Base-by-base conservation (phyloP, 106 monocot genomes). In the Agapanthus africanus region DNA sequence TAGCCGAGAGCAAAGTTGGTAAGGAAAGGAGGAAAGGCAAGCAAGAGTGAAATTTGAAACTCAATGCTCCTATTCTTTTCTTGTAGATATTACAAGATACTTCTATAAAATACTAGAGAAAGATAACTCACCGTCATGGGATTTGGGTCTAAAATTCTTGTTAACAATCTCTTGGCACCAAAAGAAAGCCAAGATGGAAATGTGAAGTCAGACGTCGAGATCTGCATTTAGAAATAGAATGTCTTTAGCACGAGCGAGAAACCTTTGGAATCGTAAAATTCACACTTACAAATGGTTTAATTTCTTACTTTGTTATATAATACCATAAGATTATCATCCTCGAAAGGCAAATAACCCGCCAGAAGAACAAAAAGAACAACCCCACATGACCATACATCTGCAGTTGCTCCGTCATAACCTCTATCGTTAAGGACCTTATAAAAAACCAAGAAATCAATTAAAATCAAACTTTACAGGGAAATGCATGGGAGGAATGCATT, bases 261-360 rank as follows among this genome's bases (percentile, higher is more conserved):
- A n/a, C n/a, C n/a, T n/a, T n/a, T n/a, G n/a, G n/a, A n/a, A n/a
- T n/a, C n/a, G n/a, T n/a, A n/a, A n/a, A n/a, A n/a, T n/a, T n/a
- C n/a, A n/a, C n/a, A n/a, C n/a, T n/a, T n/a, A n/a, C n/a, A n/a
- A n/a, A n/a, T n/a, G n/a, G n/a, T n/a, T n/a, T n/a, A 63, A 65
- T 26, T 32, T 42, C 44, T 78, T 79, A 93, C 93, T 72, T 89
- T 93, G 60, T 89, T 89, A 74, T 89, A 89, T 27, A 93, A 75
- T 38, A n/a, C 73, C 77, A 84, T 76, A 52, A 84, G 68, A 79
- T 93, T 93, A 80, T 79, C 69, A 79, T 93, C 93, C 80, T 89
- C 93, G 76, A 89, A 93, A 77, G 93, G 93, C 73, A 93, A 89
- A 78, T 89, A 93, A 42, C 93, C 93, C 78, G 93, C 88, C 63